Evolutionary conservation across 768 basidiomycete species (phyloP), one percentile per base, ranked within the genome.

Genomic region (Coprinopsis marcescibilis): DNA sequence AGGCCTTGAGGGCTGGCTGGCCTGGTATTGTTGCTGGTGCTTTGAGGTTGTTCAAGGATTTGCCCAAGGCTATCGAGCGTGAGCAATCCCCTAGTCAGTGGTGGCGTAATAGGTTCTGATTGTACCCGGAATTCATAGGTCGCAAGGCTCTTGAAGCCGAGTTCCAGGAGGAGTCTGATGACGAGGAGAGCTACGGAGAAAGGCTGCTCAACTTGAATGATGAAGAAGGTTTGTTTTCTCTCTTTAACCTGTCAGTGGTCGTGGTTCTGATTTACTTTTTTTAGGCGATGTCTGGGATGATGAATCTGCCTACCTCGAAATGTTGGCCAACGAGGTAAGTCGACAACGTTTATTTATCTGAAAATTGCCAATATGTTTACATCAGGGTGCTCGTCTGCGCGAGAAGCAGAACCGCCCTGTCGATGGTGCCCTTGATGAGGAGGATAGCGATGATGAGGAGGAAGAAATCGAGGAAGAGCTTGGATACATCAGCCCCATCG

Each of bases 241-340:
- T 15, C 11, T 4, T 21, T 43, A 0, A 43, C 39, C 26, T 36
- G 26, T 46, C 45, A 26, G 25, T 47, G 50, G 17, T 47, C 39
- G 52, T 41, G 49, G 38, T 51, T 54, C 35, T n/a, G n/a, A n/a
- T n/a, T n/a, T n/a, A n/a, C n/a, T n/a, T 49, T 30, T 51, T 49
- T 45, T 50, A 82, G 89, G 88, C 59, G 91, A 94, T 61, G 88
- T 92, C 13, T 91, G 85, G 82, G 90, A 93, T 57, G 84, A 88
- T 49, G 88, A 91, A 55, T 89, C 89, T 6, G 87, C 85, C 5
- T 94, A 92, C 60, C 72, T 91, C 35, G 89, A 93, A 61, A 68
- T 90, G 74, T 76, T 94, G 26, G 90, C 89, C 5, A 79, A 80
- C 55, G 85, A 92, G 75, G n/a, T n/a, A n/a, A n/a, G n/a, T n/a